Conservation (phyloP, 176 grass and related monocot genomes). For the Pontederia crassipes region DNA sequence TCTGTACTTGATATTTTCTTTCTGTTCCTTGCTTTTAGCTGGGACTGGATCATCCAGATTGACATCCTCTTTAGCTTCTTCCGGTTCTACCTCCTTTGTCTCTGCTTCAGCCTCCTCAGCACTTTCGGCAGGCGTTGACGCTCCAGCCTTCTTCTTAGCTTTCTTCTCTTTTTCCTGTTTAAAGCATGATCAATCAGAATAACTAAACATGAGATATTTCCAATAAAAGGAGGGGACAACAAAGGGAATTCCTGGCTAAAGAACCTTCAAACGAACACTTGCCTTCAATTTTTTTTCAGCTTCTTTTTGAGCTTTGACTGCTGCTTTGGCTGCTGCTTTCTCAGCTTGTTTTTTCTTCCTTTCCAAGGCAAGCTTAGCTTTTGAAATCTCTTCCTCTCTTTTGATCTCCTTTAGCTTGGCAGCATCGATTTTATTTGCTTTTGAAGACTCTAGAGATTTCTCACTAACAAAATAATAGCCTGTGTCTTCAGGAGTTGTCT, state of each 20-base stretch:
- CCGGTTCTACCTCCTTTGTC: conserved; percentile 43
- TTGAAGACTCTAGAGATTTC: conserved; percentile 35
- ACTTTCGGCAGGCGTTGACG: conserved; percentile 11
- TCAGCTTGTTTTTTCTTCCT: conserved; percentile 89
- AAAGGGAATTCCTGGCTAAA: background rate
- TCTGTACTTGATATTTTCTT: conserved; percentile 32
- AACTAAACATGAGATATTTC: background rate
- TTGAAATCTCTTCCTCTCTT: conserved; percentile 85
- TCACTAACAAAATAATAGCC: conserved; percentile 18
- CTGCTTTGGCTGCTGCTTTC: conserved; percentile 67
- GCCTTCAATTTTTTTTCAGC: conserved; percentile 70
- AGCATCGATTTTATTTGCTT: conserved; percentile 43
- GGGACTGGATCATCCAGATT: conserved; percentile 16
- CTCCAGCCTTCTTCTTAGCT: conserved; percentile 53
- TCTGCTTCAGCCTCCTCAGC: conserved; percentile 48
- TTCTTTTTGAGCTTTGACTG: conserved; percentile 65
- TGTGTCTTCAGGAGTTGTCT: conserved; percentile 14
- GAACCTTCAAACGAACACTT: conserved; percentile 2
- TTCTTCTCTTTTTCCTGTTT: conserved; percentile 80
- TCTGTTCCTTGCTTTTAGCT: conserved; percentile 35
- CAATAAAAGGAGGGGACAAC: too few relatives aligned
- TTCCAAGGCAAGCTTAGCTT: conserved; percentile 72
- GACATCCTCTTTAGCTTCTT: conserved; percentile 34
- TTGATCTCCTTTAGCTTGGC: conserved; percentile 80
- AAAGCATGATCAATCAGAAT: background rate